A percentile compares a stretch with the other conserved stretches of the same genome.
These are phyloP conservation scores for Cucumis cinereus DNA, from an alignment of 306 rosid species.

Conservation along the genomic window DNA sequence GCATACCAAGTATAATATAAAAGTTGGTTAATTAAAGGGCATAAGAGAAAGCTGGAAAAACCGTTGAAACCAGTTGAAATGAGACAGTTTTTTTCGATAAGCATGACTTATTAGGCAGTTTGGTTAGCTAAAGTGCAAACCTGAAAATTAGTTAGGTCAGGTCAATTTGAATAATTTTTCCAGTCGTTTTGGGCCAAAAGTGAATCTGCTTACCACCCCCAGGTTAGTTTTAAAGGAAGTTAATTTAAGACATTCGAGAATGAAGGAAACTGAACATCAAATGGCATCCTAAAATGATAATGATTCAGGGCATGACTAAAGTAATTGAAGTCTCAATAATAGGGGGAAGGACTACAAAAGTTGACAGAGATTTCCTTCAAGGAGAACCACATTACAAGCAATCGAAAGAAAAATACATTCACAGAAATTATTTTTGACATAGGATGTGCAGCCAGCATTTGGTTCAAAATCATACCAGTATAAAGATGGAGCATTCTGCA, in stretches of 20 bases:
- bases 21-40: not conserved
- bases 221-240: not conserved
- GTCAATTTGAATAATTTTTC: not conserved
- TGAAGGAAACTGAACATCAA: not conserved
- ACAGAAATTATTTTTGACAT: not conserved
- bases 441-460: not conserved
- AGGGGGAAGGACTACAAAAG: not conserved
- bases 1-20: not conserved
- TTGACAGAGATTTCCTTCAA: not conserved
- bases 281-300: not conserved
- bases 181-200: not conserved
- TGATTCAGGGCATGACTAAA: not conserved
- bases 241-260: not conserved
- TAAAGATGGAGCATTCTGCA: constrained; percentile 68
- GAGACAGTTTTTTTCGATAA: not conserved
- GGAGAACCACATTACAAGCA: not conserved
- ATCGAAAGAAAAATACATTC: not conserved
- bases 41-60: not conserved
- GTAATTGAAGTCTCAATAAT: not conserved
- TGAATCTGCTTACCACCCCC: not conserved
- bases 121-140: not conserved
- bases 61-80: not conserved
- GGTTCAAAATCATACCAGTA: constrained; percentile 57
- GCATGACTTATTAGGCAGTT: not conserved
- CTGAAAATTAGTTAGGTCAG: not conserved